Evolutionary conservation across 129 eudicot species (phyloP), one percentile per base, ranked within the genome.

Genomic region (Deinandra increscens): DNA sequence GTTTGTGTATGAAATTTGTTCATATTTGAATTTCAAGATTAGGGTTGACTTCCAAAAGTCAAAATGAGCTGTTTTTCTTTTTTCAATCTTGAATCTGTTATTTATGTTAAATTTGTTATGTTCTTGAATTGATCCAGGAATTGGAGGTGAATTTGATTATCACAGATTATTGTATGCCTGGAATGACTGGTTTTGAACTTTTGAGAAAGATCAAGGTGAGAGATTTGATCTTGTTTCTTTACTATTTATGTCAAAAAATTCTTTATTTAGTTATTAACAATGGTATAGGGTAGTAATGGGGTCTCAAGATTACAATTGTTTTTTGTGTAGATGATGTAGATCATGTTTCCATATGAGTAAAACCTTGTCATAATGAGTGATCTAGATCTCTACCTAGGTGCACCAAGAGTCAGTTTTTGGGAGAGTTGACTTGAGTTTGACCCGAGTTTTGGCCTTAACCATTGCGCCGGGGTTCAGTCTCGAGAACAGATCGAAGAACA

Each of bases 91-190:
- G 19, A 26, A 58, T 18, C 23, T 6, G 37, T 67, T 65, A 34
- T 36, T 51, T 26, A 44, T 68, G 17, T 45, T 60, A 8, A 4
- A 42, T 70, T 59, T 61, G 45, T 7, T 53, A 48, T 80, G 22
- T 68, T 36, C 11, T 56, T 63, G 41, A 18, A 55, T 67, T 6
- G 39, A 37, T 68, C 12, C 82, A 83, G 89, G 85, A 82, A 61
- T 70, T 68, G 49, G 84, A 79, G 69, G 96, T 88, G 71, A 86
- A 86, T 59, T 68, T 88, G 80, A 81, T 88, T 19, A 85, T 88
- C 17, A 88, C 96, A 23, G 96, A 88, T 77, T 88, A 88, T 60
- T 80, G 87, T 73, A 88, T 88, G 96, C 96, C 96, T 43, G 92
- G 82, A 61, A 81, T 88, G 79, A 88, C 92, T 23, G 96, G 96